Conservation (phyloP, 2,329 filamentous ascomycete species). For the Venturia asperata region DNA sequence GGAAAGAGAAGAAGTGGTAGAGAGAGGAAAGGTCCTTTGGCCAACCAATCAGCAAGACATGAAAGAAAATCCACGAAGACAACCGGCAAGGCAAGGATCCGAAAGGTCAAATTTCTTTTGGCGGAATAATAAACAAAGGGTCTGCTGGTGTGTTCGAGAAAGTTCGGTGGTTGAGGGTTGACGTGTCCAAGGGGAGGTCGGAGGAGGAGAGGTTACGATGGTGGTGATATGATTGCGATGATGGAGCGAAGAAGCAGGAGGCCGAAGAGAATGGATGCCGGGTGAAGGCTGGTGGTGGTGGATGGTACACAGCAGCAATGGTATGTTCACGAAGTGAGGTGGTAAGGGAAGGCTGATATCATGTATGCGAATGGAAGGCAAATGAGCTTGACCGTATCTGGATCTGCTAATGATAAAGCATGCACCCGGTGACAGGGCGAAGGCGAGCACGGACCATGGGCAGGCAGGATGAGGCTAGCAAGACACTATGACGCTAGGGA, state of each 20-base stretch:
- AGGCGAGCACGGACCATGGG: conserved; percentile 13
- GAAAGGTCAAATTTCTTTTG: neutral
- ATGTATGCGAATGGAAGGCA: conserved; percentile 14
- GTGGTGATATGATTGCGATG: neutral
- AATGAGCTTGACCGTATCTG: conserved; percentile 8
- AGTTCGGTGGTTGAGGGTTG: neutral
- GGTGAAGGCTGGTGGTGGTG: neutral
- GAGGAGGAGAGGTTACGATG: conserved; percentile 9
- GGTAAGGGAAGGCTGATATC: conserved; percentile 18
- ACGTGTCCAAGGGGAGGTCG: neutral
- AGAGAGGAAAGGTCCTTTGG: conserved; percentile 17
- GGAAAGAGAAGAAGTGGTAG: conserved; percentile 22
- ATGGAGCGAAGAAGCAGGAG: neutral
- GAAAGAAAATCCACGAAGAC: conserved; percentile 5
- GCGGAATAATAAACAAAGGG: conserved; percentile 1
- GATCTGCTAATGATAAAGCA: conserved; percentile 12
- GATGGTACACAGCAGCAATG: neutral
- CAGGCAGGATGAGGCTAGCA: conserved; percentile 20
- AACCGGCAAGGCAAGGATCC: neutral
- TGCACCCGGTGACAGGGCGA: conserved; percentile 17
- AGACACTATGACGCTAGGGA: conserved; percentile 18
- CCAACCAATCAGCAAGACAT: conserved; percentile 19
- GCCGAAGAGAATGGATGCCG: conserved; percentile 10
- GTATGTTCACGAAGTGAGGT: neutral
- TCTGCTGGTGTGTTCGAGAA: neutral